phyloP scores from a whole-genome alignment of 441 rosid species.

The Jatropha multifida region DNA sequence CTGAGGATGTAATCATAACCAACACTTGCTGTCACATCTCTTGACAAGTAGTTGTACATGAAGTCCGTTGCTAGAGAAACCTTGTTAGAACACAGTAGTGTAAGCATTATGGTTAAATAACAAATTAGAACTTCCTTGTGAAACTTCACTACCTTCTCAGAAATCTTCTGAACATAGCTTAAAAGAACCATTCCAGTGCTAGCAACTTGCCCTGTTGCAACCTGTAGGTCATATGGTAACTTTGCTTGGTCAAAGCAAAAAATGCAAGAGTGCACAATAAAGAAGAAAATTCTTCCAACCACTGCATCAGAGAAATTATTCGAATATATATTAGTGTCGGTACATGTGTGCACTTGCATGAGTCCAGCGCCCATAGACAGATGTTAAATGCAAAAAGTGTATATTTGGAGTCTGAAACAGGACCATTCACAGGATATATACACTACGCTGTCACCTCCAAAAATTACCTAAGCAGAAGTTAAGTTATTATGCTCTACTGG shows the following conservation, averaged over 20 bases:
- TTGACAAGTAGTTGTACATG: conserved; percentile 82
- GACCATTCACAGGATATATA: not conserved
- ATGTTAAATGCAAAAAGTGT: not conserved
- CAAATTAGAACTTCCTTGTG: not conserved
- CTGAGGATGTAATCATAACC: conserved; percentile 96
- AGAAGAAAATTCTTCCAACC: not conserved
- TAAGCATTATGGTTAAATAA: conserved; percentile 15
- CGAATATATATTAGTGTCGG: not conserved
- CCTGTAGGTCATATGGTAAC: conserved; percentile 39
- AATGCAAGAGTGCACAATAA: not conserved
- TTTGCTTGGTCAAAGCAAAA: not conserved
- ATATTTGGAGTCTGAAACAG: not conserved
- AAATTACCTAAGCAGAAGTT: not conserved
- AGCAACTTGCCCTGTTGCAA: conserved; percentile 89
- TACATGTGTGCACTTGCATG: too few relatives aligned
- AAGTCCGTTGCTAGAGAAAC: conserved; percentile 90
- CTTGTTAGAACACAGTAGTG: conserved; percentile 35
- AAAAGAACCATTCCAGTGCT: conserved; percentile 83
- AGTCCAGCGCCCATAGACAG: not conserved
- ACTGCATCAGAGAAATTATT: not conserved
- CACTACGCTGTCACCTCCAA: not conserved
- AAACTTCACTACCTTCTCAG: conserved; percentile 73
- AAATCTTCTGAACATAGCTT: conserved; percentile 95
- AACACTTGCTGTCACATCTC: conserved; percentile 79
- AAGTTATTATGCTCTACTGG: not conserved